Evolutionary conservation across 2,329 filamentous ascomycete genomes (phyloP), one percentile per base, ranked within the genome.

Genomic region (Tolypocladium tundrense): DNA sequence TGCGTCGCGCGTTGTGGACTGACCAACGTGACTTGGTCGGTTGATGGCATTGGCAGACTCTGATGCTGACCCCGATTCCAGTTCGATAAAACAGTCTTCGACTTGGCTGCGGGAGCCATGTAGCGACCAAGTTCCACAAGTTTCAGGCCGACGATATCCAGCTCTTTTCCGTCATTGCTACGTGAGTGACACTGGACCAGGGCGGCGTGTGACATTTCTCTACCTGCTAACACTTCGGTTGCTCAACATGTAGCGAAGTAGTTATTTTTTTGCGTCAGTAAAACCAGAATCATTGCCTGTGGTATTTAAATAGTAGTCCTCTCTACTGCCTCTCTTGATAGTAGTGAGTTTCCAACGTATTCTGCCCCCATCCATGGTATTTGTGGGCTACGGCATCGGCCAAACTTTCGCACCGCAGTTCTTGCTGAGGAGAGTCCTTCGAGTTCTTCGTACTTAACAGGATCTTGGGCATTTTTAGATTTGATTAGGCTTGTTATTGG

Each of bases 321-420:
- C 19, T 16, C 31, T 5, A 21, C 21, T 6, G 6, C 43, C 27
- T 21, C 3, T 11, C 43, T 48, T 24, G 43, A 31, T 7, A 48
- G 43, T 21, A 48, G 43, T 48, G 27, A 14, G 43, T 21, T 27
- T 24, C 43, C 43, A 7, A 33, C 31, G 31, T 13, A 48, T 24
- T n/a, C n/a, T 13, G 43, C 6, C 33, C 7, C 35, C 11, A 13
- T 37, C 10, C 40, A 58, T 57, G 42, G 57, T 62, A 33, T 62
- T 62, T 41, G 50, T 62, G 31, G 33, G 51, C 4, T 62, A 62
- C 50, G 42, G 35, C 24, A 37, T 57, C 1, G 60, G 60, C 7
- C 57, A 62, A 13, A 54, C 60, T 13, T 55, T 58, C 24, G 52
- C 57, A n/a, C 60, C 60, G 14, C 57, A 62, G 10, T 60, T 62